phyloP scores from a whole-genome alignment of 495 filamentous ascomycete species.

The Glarea lozoyensis region DNA sequence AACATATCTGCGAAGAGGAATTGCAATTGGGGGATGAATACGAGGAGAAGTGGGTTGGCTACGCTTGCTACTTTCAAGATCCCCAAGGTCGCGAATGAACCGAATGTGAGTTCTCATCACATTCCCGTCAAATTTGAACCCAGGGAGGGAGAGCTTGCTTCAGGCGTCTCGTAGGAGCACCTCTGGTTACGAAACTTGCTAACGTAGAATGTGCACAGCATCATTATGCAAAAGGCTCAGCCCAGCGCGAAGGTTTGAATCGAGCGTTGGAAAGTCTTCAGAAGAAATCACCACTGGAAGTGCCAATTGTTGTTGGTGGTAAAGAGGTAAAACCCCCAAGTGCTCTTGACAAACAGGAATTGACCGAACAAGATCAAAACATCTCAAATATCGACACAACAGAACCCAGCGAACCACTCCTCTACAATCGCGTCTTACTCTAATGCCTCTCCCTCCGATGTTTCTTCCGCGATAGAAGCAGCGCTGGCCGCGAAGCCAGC shows the following conservation, averaged over 20 bases:
- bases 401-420: conserved; percentile 65
- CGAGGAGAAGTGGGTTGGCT: no score
- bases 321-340: conserved; percentile 47
- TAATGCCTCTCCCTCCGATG: conserved; percentile 61
- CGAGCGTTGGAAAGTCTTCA: conserved; percentile 56
- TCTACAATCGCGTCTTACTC: conserved; percentile 71
- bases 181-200: no score
- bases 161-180: no score
- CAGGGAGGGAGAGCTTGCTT: no score
- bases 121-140: conserved; percentile 4
- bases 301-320: conserved; percentile 73
- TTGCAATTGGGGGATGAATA: no score
- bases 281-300: conserved; percentile 50
- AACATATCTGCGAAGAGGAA: no score
- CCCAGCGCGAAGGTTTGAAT: conserved; percentile 64
- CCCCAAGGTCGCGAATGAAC: conserved; percentile 82
- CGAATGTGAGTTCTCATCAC: conserved; percentile 66
- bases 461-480: conserved; percentile 65
- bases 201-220: conserved; percentile 42
- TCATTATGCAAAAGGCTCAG: conserved; percentile 74
- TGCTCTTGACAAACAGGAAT: conserved; percentile 8
- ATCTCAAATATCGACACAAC: conserved; percentile 46
- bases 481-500: conserved; percentile 71
- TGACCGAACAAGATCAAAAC: conserved; percentile 25
- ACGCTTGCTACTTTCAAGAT: conserved; percentile 59